phyloP scores from a whole-genome alignment of 192 early-diverging fungal species.

The Phlyctochytrium bullatum region DNA sequence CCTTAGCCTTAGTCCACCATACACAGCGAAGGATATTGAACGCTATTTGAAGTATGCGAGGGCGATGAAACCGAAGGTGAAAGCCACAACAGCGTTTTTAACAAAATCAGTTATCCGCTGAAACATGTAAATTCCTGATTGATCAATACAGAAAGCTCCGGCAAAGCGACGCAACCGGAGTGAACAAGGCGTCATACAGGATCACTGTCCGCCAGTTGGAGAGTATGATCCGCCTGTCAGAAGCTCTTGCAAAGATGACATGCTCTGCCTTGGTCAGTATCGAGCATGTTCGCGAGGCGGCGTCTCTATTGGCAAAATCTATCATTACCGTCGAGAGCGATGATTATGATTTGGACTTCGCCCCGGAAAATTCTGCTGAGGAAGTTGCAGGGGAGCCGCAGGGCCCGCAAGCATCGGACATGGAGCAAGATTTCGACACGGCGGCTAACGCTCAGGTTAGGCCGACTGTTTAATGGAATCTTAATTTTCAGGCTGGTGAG shows the following conservation, averaged over 20 bases:
- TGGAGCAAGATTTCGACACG: constrained; percentile 9
- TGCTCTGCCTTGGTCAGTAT: constrained; percentile 61
- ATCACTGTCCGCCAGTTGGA: constrained; percentile 98
- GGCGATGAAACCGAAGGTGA: constrained; percentile 78
- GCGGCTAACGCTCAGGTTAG: too few relatives aligned
- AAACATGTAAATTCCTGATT: constrained; percentile 74
- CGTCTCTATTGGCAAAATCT: constrained; percentile 78
- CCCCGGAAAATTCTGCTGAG: constrained; percentile 19
- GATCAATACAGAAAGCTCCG: constrained; percentile 84
- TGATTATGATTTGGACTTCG: constrained; percentile 53
- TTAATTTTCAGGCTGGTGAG: too few relatives aligned
- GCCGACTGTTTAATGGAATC: too few relatives aligned
- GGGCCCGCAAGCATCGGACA: background rate
- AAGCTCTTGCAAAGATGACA: constrained; percentile 89
- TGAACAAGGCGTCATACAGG: constrained; percentile 67
- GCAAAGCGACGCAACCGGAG: constrained; percentile 77
- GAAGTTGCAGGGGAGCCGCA: constrained; percentile 12
- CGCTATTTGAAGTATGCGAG: constrained; percentile 88
- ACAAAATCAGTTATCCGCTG: constrained; percentile 67
- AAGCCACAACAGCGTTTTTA: constrained; percentile 1
- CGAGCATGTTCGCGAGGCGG: constrained; percentile 80
- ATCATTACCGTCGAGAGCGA: constrained; percentile 65
- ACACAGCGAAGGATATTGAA: constrained; percentile 69
- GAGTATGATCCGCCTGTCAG: constrained; percentile 92
- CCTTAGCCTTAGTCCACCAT: constrained; percentile 71